Conservation (phyloP, 2,329 filamentous ascomycete genomes). For the Capronia coronata region DNA sequence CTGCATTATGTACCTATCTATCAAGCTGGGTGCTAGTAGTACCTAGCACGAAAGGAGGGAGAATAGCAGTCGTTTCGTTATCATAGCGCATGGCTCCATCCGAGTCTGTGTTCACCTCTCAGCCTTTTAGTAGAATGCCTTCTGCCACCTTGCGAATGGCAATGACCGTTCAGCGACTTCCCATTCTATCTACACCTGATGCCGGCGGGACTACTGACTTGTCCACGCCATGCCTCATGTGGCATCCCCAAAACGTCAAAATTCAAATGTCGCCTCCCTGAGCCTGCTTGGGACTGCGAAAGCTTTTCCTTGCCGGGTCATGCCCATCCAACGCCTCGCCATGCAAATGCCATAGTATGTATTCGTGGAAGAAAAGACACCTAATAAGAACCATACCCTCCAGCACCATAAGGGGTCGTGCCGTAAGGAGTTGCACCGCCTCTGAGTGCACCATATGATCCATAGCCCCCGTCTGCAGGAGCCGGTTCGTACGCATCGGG, state of each 20-base stretch:
- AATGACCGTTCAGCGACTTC: no score
- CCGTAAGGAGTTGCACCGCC: constrained; percentile 53
- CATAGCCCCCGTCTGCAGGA: constrained; percentile 45
- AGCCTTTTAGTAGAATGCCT: no score
- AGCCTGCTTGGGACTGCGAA: not conserved
- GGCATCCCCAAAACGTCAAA: not conserved
- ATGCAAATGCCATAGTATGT: constrained; percentile 7
- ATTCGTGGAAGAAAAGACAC: not conserved
- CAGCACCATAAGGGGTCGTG: constrained; percentile 50
- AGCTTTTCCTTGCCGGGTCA: not conserved
- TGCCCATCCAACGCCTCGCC: constrained; percentile 19
- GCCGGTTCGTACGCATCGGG: constrained; percentile 44
- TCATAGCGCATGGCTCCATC: no score
- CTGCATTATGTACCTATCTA: no score
- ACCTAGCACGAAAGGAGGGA: no score
- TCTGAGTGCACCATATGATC: constrained; percentile 57
- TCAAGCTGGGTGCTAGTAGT: no score
- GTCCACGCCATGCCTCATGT: not conserved
- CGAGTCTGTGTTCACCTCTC: no score
- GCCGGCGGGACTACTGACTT: no score
- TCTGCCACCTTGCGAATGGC: no score
- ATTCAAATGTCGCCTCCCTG: not conserved
- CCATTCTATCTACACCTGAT: no score
- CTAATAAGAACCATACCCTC: constrained; percentile 25
- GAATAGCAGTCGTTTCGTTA: no score